Percentiles rank a stretch among this genome's conserved stretches.
These are phyloP conservation scores for Ganoderma lingzhi DNA, from an alignment of 1,284 basidiomycete genomes.

Conservation along the genomic window DNA sequence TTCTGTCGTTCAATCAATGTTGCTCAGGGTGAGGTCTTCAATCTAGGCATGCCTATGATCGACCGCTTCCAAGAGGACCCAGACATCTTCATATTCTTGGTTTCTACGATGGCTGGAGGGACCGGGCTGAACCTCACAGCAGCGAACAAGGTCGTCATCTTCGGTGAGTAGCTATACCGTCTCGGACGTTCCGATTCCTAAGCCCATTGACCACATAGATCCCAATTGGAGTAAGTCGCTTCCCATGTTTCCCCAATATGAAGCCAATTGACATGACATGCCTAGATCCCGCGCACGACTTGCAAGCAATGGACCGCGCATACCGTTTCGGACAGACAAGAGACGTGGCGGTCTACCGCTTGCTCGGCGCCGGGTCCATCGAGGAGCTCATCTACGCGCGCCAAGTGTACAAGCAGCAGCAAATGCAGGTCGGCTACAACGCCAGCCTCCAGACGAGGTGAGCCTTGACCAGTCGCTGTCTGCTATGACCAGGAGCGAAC, in stretches of 20 bases:
- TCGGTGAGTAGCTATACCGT: slow-evolving; percentile 57
- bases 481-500: not conserved
- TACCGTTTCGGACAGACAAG: slow-evolving; percentile 90
- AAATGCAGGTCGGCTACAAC: slow-evolving; percentile 88
- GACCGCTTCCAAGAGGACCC: slow-evolving; percentile 84
- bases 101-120: slow-evolving; percentile 82
- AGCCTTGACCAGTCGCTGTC: not conserved
- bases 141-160: slow-evolving; percentile 88
- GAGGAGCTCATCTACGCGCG: slow-evolving; percentile 88
- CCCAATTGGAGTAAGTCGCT: slow-evolving; percentile 84
- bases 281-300: slow-evolving; percentile 84
- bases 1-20: not conserved
- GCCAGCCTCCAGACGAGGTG: slow-evolving; percentile 82
- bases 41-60: slow-evolving; percentile 80
- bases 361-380: slow-evolving; percentile 87
- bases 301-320: slow-evolving; percentile 90
- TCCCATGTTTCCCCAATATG: not conserved
- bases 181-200: not conserved
- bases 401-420: slow-evolving; percentile 90
- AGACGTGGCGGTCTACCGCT: slow-evolving; percentile 85
- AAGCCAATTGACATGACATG: slow-evolving; percentile 7
- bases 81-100: slow-evolving; percentile 78
- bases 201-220: slow-evolving; percentile 52
- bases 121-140: slow-evolving; percentile 80
- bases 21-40: not conserved